Evolutionary conservation across 139 green algal species (phyloP).

Genomic region (Volvox africanus): DNA sequence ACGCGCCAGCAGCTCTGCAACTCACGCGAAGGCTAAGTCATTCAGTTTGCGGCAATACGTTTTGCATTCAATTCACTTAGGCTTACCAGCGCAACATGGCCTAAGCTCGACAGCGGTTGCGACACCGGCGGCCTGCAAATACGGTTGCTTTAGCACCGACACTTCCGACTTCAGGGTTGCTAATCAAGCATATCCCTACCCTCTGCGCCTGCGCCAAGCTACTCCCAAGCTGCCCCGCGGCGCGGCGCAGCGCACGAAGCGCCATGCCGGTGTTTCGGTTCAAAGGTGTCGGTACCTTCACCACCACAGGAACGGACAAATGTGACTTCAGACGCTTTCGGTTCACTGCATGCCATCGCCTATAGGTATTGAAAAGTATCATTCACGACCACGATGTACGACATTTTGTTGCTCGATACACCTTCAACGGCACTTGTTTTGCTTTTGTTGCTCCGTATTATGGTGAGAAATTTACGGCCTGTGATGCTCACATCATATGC

Average conservation of each 20-base stretch:
- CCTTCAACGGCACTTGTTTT: background rate
- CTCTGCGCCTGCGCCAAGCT: constrained; percentile 30
- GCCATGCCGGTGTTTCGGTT: constrained; percentile 37
- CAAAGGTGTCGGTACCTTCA: background rate
- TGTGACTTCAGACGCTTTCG: too few relatives aligned
- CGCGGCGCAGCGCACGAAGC: constrained; percentile 27
- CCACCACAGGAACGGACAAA: too few relatives aligned
- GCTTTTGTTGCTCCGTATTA: too few relatives aligned
- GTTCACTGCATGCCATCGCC: too few relatives aligned
- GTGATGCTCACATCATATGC: too few relatives aligned
- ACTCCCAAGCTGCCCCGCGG: constrained; percentile 30
- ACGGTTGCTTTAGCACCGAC: constrained; percentile 17
- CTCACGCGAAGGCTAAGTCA: background rate
- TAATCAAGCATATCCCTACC: background rate
- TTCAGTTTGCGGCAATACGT: background rate
- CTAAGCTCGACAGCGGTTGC: constrained; percentile 21
- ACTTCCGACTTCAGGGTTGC: background rate
- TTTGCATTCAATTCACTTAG: background rate
- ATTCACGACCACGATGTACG: background rate
- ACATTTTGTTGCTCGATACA: background rate
- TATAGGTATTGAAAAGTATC: background rate
- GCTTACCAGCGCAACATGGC: constrained; percentile 11
- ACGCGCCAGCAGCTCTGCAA: constrained; percentile 19
- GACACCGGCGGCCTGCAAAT: constrained; percentile 36
- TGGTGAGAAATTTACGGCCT: too few relatives aligned